Conservation (phyloP, 805 yeast species). For the Wickerhamomyces kurtzmanii region DNA sequence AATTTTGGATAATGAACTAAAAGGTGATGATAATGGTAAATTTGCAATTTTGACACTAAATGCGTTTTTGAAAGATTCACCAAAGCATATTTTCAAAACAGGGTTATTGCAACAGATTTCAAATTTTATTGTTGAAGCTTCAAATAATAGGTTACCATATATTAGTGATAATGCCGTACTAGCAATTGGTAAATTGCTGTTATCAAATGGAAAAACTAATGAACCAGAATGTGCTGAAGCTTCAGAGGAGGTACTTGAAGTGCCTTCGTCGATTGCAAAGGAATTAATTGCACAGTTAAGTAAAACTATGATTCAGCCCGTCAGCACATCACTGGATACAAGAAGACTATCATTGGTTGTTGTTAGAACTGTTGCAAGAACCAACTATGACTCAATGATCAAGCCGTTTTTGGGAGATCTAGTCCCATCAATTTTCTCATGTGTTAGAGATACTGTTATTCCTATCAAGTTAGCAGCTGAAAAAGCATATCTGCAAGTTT, state of each 20-base stretch:
- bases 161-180: constrained; percentile 67
- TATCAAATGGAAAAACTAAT: constrained; percentile 35
- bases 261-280: constrained; percentile 30
- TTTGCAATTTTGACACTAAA: constrained; percentile 68
- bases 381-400: constrained; percentile 39
- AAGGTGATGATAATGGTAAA: constrained; percentile 35
- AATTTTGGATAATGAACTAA: constrained; percentile 36
- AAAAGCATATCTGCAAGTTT: constrained; percentile 69
- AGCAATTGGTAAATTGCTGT: constrained; percentile 74
- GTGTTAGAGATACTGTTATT: constrained; percentile 80
- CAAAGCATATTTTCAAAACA: constrained; percentile 46
- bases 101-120: constrained; percentile 42
- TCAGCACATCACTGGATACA: constrained; percentile 58
- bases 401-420: constrained; percentile 44
- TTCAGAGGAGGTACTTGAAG: constrained; percentile 20
- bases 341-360: constrained; percentile 74
- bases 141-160: constrained; percentile 31
- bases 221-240: constrained; percentile 23
- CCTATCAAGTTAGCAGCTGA: constrained; percentile 94
- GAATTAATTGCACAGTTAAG: constrained; percentile 43
- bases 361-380: constrained; percentile 63
- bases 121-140: constrained; percentile 35
- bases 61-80: constrained; percentile 72
- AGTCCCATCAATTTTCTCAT: constrained; percentile 67
- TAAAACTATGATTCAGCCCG: constrained; percentile 39